phyloP scores from a whole-genome alignment of 371 early-diverging fungal species.

The Zopfochytrium polystomum region DNA sequence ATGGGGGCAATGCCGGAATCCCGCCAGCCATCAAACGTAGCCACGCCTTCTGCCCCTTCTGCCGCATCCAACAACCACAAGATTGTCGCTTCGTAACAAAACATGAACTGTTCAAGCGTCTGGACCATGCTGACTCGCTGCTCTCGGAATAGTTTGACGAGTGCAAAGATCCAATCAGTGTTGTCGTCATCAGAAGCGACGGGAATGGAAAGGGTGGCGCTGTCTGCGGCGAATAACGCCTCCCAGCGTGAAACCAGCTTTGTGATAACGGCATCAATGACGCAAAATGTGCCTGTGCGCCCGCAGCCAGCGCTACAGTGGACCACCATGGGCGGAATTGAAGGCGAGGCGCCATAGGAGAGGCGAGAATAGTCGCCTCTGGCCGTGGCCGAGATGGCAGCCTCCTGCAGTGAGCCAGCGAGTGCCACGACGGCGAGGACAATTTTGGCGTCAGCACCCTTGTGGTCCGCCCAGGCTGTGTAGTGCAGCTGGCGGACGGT shows the following conservation, averaged over 20 bases:
- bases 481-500: slow-evolving; percentile 75
- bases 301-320: slow-evolving; percentile 99
- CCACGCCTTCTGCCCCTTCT: too few species aligned
- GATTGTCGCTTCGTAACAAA: slow-evolving; percentile 81
- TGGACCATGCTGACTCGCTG: slow-evolving; percentile 88
- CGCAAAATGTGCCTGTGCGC: slow-evolving; percentile 90
- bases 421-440: slow-evolving; percentile 60
- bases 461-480: slow-evolving; percentile 87
- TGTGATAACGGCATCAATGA: slow-evolving; percentile 67
- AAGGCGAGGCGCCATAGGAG: slow-evolving; percentile 1
- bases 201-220: neutral
- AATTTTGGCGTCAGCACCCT: slow-evolving; percentile 23
- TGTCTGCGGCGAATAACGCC: neutral
- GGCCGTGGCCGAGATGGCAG: neutral
- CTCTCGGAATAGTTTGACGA: slow-evolving; percentile 70
- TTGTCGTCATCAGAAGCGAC: neutral
- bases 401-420: slow-evolving; percentile 50
- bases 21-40: too few species aligned
- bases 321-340: slow-evolving; percentile 73
- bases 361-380: too few species aligned
- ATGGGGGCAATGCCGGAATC: too few species aligned
- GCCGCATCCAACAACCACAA: too few species aligned
- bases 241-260: slow-evolving; percentile 22
- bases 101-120: slow-evolving; percentile 74
- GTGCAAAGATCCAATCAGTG: slow-evolving; percentile 61